A percentile compares a stretch with the other conserved stretches of the same genome.
Conservation (phyloP, 208 protist species). For the Balamuthia mandrillaris region DNA sequence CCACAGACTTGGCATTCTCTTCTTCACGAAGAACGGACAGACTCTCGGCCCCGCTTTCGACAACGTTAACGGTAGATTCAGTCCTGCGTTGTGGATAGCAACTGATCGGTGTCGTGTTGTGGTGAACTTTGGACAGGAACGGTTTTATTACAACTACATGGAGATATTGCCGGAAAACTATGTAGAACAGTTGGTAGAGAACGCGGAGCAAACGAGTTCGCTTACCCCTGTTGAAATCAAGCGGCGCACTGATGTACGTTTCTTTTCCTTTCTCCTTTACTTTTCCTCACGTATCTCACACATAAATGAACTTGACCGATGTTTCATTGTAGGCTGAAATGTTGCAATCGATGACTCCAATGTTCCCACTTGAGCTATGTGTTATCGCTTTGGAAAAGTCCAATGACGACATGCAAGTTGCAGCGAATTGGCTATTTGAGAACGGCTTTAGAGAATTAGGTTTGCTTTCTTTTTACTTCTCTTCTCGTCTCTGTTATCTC, state of each 20-base stretch:
- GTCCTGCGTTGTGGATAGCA: constrained; percentile 7
- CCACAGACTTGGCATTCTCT: neutral
- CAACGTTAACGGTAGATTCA: constrained; percentile 32
- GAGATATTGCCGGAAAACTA: constrained; percentile 31
- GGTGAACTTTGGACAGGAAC: constrained; percentile 37
- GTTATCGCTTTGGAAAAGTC: constrained; percentile 18
- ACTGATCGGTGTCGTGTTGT: neutral
- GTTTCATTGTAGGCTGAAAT: too few relatives aligned
- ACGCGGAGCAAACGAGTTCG: neutral
- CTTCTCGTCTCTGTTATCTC: too few relatives aligned
- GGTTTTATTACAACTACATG: constrained; percentile 32
- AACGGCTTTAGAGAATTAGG: constrained; percentile 31
- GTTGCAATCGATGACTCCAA: constrained; percentile 36
- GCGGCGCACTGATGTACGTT: neutral
- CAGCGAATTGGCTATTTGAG: constrained; percentile 39
- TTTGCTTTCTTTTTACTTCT: too few relatives aligned
- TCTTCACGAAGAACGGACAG: constrained; percentile 45
- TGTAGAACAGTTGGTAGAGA: constrained; percentile 29
- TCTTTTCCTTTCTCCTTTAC: neutral
- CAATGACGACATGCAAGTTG: constrained; percentile 17
- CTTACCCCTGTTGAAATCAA: neutral
- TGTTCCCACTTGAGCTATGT: constrained; percentile 42
- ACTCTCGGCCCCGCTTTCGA: constrained; percentile 30
- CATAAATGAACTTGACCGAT: constrained; percentile 5
- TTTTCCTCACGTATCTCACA: neutral